Conservation (phyloP, 179 eudicot genomes). For the Vitellaria paradoxa region DNA sequence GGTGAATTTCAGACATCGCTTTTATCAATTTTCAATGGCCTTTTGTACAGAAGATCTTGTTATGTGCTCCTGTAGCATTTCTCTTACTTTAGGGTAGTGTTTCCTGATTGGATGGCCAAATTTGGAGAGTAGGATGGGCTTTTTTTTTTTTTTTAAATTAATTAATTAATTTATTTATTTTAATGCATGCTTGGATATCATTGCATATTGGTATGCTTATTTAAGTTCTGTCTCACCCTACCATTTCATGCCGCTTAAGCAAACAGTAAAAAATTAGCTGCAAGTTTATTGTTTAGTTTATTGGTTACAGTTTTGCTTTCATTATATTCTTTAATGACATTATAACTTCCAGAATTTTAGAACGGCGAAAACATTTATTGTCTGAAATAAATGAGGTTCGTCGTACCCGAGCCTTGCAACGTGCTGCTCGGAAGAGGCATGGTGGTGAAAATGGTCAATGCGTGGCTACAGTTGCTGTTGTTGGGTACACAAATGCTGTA, state of each 20-base stretch:
- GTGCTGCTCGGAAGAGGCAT: conserved; percentile 81
- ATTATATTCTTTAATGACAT: conserved; percentile 5
- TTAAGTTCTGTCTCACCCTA: not conserved
- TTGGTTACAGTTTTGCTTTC: not conserved
- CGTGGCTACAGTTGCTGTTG: conserved; percentile 84
- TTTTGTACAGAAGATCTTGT: not conserved
- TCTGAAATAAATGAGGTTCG: conserved; percentile 85
- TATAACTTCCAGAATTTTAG: conserved; percentile 69
- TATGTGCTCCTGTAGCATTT: not conserved
- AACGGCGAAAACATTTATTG: conserved; percentile 63
- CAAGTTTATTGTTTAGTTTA: not conserved
- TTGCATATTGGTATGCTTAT: not conserved
- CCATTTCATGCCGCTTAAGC: not conserved
- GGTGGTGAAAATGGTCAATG: conserved; percentile 59
- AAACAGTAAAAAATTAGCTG: not conserved
- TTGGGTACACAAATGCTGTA: conserved; percentile 99
- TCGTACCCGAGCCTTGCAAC: conserved; percentile 90
- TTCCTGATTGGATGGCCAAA: conserved; percentile 2
- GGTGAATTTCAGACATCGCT: not conserved
- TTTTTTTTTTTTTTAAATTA: too few relatives aligned
- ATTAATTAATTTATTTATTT: too few relatives aligned
- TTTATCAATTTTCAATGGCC: not conserved
- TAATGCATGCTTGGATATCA: not conserved
- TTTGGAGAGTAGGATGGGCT: not conserved
- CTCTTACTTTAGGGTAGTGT: not conserved